Evolutionary conservation across 192 early-diverging fungal genomes (phyloP).

Genomic region (Funneliformis geosporum): DNA sequence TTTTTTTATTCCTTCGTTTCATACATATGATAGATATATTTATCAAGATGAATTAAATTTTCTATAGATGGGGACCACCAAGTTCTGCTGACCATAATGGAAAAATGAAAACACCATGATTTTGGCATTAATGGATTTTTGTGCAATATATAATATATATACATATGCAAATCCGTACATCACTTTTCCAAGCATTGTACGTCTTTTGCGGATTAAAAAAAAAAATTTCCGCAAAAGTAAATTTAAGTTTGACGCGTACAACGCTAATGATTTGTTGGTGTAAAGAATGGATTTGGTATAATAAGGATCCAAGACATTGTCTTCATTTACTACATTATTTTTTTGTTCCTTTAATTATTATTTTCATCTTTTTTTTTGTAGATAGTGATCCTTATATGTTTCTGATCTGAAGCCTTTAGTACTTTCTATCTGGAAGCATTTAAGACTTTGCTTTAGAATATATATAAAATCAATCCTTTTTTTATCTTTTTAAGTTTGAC

Average conservation of each 20-base stretch:
- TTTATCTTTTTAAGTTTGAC: not conserved
- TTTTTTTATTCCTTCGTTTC: not conserved
- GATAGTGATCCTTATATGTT: not conserved
- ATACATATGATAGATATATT: not conserved
- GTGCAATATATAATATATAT: not conserved
- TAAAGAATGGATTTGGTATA: not conserved
- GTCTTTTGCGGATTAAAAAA: not conserved
- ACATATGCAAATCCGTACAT: not conserved
- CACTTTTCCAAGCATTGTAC: not conserved
- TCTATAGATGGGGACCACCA: slow-evolving; percentile 29
- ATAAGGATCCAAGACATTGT: not conserved
- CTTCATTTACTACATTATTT: not conserved
- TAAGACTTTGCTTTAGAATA: not conserved
- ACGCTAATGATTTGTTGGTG: not conserved
- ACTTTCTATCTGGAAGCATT: not conserved
- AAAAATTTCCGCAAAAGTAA: not conserved
- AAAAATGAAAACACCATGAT: slow-evolving; percentile 31
- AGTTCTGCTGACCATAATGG: slow-evolving; percentile 26
- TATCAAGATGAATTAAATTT: not conserved
- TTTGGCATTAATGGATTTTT: not conserved
- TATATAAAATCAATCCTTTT: not conserved
- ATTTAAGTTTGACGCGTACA: not conserved
- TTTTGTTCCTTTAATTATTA: not conserved
- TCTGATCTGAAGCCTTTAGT: not conserved
- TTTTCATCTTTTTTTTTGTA: not conserved